Base-by-base conservation (phyloP, 1,284 basidiomycete genomes). In the Cryptococcus depauperatus region DNA sequence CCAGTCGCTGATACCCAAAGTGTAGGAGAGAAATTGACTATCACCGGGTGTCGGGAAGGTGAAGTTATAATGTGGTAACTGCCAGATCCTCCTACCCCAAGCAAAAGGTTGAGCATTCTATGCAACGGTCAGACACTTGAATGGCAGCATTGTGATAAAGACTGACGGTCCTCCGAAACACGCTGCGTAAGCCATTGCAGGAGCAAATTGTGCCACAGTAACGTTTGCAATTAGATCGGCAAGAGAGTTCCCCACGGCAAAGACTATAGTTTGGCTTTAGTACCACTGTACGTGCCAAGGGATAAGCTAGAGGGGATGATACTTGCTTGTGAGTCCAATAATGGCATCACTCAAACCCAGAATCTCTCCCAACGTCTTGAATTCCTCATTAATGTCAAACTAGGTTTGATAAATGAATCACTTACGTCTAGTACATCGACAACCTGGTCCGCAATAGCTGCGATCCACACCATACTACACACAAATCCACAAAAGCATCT, bases 181-280 rank as follows among this genome's bases (percentile, higher is more conserved):
- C 7, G 82, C 81, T 11, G 65, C 65, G 50, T 69, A 71, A 10
- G 69, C 68, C 70, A 71, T 71, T 30, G 65, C 64, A 8, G 70
- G 70, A 1, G 70, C 66, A 45, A 70, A 71, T 51, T 68, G 83
- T 16, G 89, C 90, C 7, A 89, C 87, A 39, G 87, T 92, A 71
- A 90, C 84, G 71, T 98, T 97, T 28, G 93, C 92, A 3, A 98
- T 92, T 16, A 97, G 79, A 70, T 98, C 93, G 1, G 92, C 93
- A 6, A 96, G 78, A 26, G 87, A 92, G 70, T 97, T 97, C 19
- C 93, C 93, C 27, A 96, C 79, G 0, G 92, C 93, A 61, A 98
- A 98, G 53, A 98, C 64, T 63, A 16, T 40, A 19, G 19, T 3
- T 13, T 28, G 1, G 23, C 35, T 21, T 14, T n/a, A 35, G 16